phyloP scores from a whole-genome alignment of 345 rosid species.

The Arabidopsis suecica region DNA sequence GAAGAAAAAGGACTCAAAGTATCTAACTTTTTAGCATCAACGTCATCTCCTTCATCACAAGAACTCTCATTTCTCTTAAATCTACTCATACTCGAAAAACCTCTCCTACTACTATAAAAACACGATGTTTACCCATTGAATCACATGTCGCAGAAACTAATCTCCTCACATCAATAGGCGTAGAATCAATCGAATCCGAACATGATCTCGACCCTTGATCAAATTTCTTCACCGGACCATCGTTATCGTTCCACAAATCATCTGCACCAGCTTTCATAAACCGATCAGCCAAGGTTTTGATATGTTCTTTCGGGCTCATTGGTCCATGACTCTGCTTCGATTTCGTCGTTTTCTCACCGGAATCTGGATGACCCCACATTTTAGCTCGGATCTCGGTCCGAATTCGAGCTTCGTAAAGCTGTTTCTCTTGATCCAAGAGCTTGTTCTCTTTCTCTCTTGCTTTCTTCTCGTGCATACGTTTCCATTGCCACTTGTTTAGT shows the following conservation, averaged over 20 bases:
- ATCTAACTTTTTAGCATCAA: constrained; percentile 31
- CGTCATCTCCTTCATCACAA: constrained; percentile 44
- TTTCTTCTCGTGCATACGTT: constrained; percentile 93
- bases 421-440: constrained; percentile 90
- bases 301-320: constrained; percentile 64
- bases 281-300: constrained; percentile 84
- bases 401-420: constrained; percentile 78
- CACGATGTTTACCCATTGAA: constrained; percentile 18
- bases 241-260: constrained; percentile 89
- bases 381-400: constrained; percentile 74
- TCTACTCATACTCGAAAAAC: constrained; percentile 56
- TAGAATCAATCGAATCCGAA: constrained; percentile 34
- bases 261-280: constrained; percentile 88
- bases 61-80: constrained; percentile 57
- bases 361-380: constrained; percentile 47
- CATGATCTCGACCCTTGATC: constrained; percentile 39
- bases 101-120: constrained; percentile 37
- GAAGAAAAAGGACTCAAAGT: constrained; percentile 38
- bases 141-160: constrained; percentile 40
- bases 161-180: constrained; percentile 62
- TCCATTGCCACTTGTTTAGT: constrained; percentile 98
- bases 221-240: constrained; percentile 63
- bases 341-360: constrained; percentile 18
- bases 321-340: constrained; percentile 49
- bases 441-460: constrained; percentile 87